phyloP scores from a whole-genome alignment of 2,329 filamentous ascomycete genomes.

The Ciborinia camelliae region DNA sequence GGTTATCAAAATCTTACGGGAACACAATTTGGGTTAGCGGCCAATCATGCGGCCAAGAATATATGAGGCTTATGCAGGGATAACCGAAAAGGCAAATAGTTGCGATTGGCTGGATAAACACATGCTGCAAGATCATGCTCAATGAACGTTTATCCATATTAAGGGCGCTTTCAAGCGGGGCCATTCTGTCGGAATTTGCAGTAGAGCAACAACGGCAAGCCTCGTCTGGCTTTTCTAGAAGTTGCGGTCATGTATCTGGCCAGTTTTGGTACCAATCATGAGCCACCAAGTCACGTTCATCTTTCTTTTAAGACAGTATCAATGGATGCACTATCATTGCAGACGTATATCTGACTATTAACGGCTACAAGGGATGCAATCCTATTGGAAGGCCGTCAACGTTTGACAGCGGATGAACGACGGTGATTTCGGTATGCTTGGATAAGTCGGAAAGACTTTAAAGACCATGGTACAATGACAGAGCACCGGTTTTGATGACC shows the following conservation, averaged over 20 bases:
- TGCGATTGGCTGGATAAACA: conserved; percentile 14
- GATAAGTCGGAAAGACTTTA: neutral
- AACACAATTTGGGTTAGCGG: too few species aligned
- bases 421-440: neutral
- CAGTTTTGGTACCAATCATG: neutral
- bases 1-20: neutral
- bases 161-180: neutral
- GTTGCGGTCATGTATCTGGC: neutral
- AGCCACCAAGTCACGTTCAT: neutral
- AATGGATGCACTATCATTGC: neutral
- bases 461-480: neutral
- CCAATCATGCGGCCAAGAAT: neutral
- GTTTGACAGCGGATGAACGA: neutral
- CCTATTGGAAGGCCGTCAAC: neutral
- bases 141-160: neutral
- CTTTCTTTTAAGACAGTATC: neutral
- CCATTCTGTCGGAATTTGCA: neutral
- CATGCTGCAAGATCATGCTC: neutral
- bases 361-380: neutral
- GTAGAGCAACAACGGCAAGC: neutral
- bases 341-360: neutral
- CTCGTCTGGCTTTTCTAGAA: neutral
- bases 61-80: neutral
- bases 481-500: neutral
- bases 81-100: neutral